Conservation (phyloP, 2,329 filamentous ascomycete genomes). For the Leptographium wingfieldii region DNA sequence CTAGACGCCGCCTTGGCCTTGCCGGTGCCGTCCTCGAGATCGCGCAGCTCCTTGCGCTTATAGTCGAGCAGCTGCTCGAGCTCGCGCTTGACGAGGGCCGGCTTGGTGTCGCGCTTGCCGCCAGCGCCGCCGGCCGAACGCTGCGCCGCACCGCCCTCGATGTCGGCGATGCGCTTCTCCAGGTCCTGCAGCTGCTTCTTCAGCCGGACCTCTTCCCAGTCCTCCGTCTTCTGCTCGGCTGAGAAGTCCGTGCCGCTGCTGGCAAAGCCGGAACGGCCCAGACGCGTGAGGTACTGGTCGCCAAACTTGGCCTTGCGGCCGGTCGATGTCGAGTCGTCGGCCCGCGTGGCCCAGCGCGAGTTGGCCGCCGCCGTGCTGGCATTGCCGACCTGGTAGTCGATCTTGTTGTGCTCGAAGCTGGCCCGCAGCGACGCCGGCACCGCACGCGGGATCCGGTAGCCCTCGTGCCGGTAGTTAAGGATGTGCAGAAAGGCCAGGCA, state of each 20-base stretch:
- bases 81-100: conserved; percentile 86
- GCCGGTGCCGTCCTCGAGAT: conserved; percentile 58
- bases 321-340: conserved; percentile 68
- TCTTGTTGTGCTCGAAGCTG: conserved; percentile 89
- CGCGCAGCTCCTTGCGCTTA: conserved; percentile 69
- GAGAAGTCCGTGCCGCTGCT: conserved; percentile 84
- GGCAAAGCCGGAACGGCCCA: conserved; percentile 74
- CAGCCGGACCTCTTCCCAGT: conserved; percentile 94
- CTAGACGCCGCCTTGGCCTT: conserved; percentile 57
- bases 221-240: conserved; percentile 63
- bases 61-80: conserved; percentile 90
- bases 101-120: conserved; percentile 63
- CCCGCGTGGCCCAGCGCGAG: conserved; percentile 66
- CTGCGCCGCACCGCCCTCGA: conserved; percentile 59
- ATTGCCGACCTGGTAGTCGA: conserved; percentile 87
- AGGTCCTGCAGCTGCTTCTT: conserved; percentile 86
- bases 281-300: conserved; percentile 84
- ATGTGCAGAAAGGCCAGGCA: conserved; percentile 92
- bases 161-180: conserved; percentile 73
- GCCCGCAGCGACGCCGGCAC: conserved; percentile 84
- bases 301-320: conserved; percentile 95
- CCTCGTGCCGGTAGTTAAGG: conserved; percentile 89
- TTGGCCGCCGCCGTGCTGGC: conserved; percentile 41
- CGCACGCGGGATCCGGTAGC: conserved; percentile 81
- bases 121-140: conserved; percentile 25